Evolutionary conservation across 352 stramenopile species (phyloP).

Genomic region (Phytopythium oedochilum): DNA sequence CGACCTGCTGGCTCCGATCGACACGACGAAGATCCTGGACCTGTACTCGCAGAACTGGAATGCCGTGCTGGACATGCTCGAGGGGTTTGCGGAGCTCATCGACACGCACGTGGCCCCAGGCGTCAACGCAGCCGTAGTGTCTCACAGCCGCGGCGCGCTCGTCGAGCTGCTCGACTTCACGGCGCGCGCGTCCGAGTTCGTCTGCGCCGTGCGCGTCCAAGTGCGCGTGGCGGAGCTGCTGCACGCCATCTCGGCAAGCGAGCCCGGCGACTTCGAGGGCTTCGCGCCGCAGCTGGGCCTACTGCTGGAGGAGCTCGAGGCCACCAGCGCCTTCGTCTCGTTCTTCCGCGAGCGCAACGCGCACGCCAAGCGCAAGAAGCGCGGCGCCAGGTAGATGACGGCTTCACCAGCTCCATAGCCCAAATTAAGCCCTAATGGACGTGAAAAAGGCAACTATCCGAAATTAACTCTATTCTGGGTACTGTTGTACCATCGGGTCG

Average conservation of each 20-base stretch:
- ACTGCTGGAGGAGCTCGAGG: constrained; percentile 19
- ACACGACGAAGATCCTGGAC: constrained; percentile 42
- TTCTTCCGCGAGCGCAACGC: constrained; percentile 21
- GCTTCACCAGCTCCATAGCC: background rate
- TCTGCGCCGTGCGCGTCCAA: constrained; percentile 59
- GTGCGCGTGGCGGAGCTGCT: constrained; percentile 56
- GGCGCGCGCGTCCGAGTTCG: constrained; percentile 63
- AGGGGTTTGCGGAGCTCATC: constrained; percentile 57
- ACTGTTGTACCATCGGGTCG: background rate
- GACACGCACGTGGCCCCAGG: constrained; percentile 45
- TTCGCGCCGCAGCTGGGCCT: constrained; percentile 20
- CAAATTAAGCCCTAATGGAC: background rate
- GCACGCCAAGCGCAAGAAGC: constrained; percentile 6
- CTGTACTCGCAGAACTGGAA: constrained; percentile 62
- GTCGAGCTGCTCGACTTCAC: constrained; percentile 68
- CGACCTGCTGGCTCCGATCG: constrained; percentile 47
- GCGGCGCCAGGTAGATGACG: background rate
- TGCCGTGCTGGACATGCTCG: constrained; percentile 64
- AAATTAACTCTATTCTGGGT: background rate
- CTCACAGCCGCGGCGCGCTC: constrained; percentile 36
- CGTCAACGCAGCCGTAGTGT: constrained; percentile 26
- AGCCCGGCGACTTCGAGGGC: constrained; percentile 34
- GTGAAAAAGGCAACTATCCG: background rate
- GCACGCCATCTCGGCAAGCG: constrained; percentile 44
- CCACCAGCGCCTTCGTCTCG: constrained; percentile 17